Base-by-base conservation (phyloP, 805 yeast species). In the Nakazawaea populi region DNA sequence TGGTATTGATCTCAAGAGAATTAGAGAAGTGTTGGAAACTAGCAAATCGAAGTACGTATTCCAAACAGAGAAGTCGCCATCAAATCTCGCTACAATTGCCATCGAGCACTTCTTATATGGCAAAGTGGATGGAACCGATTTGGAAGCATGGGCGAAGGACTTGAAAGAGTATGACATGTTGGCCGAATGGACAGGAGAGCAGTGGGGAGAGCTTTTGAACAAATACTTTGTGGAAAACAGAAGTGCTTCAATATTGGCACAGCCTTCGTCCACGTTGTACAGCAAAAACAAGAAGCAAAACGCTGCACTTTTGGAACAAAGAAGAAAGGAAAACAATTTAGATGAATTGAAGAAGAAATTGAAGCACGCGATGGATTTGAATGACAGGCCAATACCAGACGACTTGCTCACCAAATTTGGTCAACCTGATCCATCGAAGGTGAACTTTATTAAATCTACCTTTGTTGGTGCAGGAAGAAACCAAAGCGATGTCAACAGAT, bases 91-190 rank as follows among this genome's bases (percentile, higher is more conserved):
- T 0, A 79, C 77, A 42, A 72, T 83, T 53, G 89, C 90, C 6
- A 85, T 89, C 47, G 74, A 75, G 38, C 96, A 89, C 58, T 92
- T 89, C 64, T 61, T 89, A 8, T 94, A 92, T 61, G 96, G 97
- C 46, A 72, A 80, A 44, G 58, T 65, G 2, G 82, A 80, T 51
- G 87, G 87, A 1, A 64, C 76, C 6, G 81, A 82, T 49, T 69
- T 92, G 52, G 66, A 70, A 3, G 64, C 66, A n/a, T 79, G 85
- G 75, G 56, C 80, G 28, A 75, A 77, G 53, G 73, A 76, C 47
- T 67, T 88, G 47, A 58, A 66, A 8, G 94, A 86, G 54, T 89
- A 76, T 63, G 85, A 82, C 24, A 69, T 58, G 0, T 71, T 92
- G 48, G 52, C 68, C 10, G 47, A 60, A 1, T 92, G 97, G 97